These are phyloP conservation scores for Kazachstania sp. DNA, from an alignment of 1,139 yeast species.

Conservation along the genomic window DNA sequence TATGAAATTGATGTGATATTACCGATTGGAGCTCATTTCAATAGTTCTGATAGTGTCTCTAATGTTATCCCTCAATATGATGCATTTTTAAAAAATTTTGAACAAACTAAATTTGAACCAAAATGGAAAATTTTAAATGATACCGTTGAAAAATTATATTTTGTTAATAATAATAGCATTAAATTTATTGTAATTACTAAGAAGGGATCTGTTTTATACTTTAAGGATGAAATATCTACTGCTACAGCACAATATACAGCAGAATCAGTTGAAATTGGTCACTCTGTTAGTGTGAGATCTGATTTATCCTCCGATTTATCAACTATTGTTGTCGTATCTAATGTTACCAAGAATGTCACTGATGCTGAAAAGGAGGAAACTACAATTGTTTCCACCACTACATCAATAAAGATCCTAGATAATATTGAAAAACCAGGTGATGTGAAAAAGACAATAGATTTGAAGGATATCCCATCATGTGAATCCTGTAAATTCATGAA, in stretches of 20 bases:
- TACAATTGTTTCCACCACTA: conserved; percentile 6
- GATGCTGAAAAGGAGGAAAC: background rate
- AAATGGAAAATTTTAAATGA: conserved; percentile 25
- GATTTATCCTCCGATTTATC: conserved; percentile 17
- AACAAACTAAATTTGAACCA: conserved; percentile 10
- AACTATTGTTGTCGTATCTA: conserved; percentile 9
- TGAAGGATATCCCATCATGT: conserved; percentile 9
- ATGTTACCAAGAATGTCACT: conserved; percentile 14
- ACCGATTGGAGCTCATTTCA: conserved; percentile 24
- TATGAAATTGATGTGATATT: conserved; percentile 22
- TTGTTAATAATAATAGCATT: conserved; percentile 9
- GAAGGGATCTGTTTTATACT: conserved; percentile 28
- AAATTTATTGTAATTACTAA: conserved; percentile 20
- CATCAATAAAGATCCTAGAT: conserved; percentile 20
- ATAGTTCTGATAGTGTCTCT: background rate
- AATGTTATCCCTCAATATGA: conserved; percentile 20
- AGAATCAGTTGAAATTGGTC: conserved; percentile 14
- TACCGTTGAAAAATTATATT: conserved; percentile 17
- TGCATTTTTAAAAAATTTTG: conserved; percentile 5
- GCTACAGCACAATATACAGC: conserved; percentile 19
- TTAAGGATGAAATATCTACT: conserved; percentile 18
- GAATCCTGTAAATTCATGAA: conserved; percentile 22
- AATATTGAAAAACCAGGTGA: conserved; percentile 19
- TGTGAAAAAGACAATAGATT: conserved; percentile 14
- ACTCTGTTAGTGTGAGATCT: conserved; percentile 12